Base-by-base conservation (phyloP, 148 eudicot species). In the Tetragonia tetragonoides region DNA sequence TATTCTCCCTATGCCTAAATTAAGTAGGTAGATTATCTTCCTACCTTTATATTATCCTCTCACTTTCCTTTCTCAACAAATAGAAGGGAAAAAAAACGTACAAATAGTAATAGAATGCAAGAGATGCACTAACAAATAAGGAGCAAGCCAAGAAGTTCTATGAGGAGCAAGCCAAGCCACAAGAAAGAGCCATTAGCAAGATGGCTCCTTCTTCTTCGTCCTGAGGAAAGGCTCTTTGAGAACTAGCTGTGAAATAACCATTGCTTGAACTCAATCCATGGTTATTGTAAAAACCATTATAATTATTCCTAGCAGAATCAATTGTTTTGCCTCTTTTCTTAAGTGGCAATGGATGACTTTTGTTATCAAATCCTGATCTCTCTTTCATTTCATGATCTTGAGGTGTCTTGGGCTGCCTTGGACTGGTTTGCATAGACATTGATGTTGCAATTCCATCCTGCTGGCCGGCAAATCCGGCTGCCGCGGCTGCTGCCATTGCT, bases 121-220 rank as follows among this genome's bases (percentile, higher is more conserved):
- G 4, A 20, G 38, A 53, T 54, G 6, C 18, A 23, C 10, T n/a
- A 18, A 73, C 18, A 41, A 73, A 16, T 39, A 9, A 74, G 24
- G 28, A 10, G 56, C 21, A 28, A 28, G 47, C 37, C 53, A 68
- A 14, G 9, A 0, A 12, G 24, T 17, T 7, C 18, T 74, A 80
- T 34, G 78, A 78, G 70, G 78, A 84, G 61, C 75, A 80, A 77
- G 83, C 78, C 64, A 80, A 77, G 73, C 91, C 89, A 86, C 88
- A 86, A 67, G 91, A 88, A 20, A 88, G 87, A 53, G 89, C 89
- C 91, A 88, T 88, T 38, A 88, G 71, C 42, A 88, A 76, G 61
- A 88, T 73, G n/a, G 91, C 91, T 20, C 87, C 91, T 80, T 88
- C 91, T 85, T 88, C 87, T 83, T 86, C 91, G 47, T 88, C 89